Base-by-base conservation (phyloP, 768 basidiomycete species). In the Suillus variegatus region DNA sequence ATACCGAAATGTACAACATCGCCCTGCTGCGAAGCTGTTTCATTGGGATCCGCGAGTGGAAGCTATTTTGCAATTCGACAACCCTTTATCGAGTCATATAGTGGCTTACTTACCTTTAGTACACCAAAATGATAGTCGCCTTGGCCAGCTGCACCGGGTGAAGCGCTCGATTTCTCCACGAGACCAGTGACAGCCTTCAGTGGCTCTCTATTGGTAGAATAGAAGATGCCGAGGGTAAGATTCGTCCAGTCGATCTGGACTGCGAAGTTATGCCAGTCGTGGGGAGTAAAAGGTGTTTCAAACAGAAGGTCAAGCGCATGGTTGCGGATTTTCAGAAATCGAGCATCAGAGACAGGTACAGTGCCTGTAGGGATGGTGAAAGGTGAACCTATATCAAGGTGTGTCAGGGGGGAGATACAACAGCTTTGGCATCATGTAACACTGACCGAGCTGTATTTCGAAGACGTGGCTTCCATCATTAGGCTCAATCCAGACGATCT, bases 81-180 rank as follows among this genome's bases (percentile, higher is more conserved):
- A 63, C 18, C 8, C 0, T 41, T 40, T 18, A 41, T 58, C 10
- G 18, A 40, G 57, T 28, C 25, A 41, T 46, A 58, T 32, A n/a
- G 13, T 25, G 25, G 49, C 12, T 49, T 28, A 69, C 76, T 43
- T 41, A 86, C 85, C 81, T 89, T 88, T 60, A 89, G 75, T 4
- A 88, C 70, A 2, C 84, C 86, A 67, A 88, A 82, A 70, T 88
- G 87, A 77, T 86, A 87, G 60, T 89, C 85, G 9, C 88, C 88
- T 67, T 81, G 78, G 6, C 84, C 86, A 12, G 73, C 74, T n/a
- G 79, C 62, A 4, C 86, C 86, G 3, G 70, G 49, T 7, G 76
- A 68, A 3, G 75, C 77, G 18, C 79, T 80, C 54, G 73, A 71
- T 69, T 87, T 89, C 9, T 77, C 73, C 35, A 79, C 68, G 1